Evolutionary conservation across 1,284 basidiomycete genomes (phyloP), one percentile per base, ranked within the genome.

Genomic region (Trametes pubescens): DNA sequence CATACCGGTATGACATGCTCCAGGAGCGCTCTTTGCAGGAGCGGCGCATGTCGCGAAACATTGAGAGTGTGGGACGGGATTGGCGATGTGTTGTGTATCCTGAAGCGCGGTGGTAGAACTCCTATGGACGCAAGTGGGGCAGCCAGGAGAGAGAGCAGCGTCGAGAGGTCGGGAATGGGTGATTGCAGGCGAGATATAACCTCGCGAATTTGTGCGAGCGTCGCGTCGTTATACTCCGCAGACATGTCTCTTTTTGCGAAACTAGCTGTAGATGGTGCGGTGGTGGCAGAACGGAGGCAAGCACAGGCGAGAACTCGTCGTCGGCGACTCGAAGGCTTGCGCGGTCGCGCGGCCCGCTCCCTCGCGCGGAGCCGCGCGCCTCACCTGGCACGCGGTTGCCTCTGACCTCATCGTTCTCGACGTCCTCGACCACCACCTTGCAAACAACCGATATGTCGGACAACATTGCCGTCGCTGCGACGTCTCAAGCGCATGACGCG

Each of bases 1-100:
- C 94, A 96, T 24, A 86, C 84, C 0, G 92, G 91, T 4, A 87
- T 74, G 43, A 93, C 79, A 64, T 85, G 80, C 64, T 86, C 83
- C 22, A 95, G 72, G n/a, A 95, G 73, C 13, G 79, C 81, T 44
- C 81, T 79, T 72, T 95, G 93, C 18, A 94, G 75, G 2, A 75
- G 72, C 3, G 86, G 82, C 44, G 93, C 74, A 67, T 87, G 83
- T 69, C 82, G 85, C 13, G 71, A 59, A 35, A 85, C 69, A 56
- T 78, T 75, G 56, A 84, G 67, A 4, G 74, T 68, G 13, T 72
- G 72, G 6, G 64, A 46, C 1, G 78, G 66, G 4, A 84, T 67
- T 7, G 79, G 77, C 22, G 75, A 67, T 26, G 68, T 65, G 67
- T 81, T 80, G 72, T 82, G 79, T 37, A 61, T 73, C 60, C 73